Base-by-base conservation (phyloP, 139 green algal species). In the Coccomyxa sp. region DNA sequence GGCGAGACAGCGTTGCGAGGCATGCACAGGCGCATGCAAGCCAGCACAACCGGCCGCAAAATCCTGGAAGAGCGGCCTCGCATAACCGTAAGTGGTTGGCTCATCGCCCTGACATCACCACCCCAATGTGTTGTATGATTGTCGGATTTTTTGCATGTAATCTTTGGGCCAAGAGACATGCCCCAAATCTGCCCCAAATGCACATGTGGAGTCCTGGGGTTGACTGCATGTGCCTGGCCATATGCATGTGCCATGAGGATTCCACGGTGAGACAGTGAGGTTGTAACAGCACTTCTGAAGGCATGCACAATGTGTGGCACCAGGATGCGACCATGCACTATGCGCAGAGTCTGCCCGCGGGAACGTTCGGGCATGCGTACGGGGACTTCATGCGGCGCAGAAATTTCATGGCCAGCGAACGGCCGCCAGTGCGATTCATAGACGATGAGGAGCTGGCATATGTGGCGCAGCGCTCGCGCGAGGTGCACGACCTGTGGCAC, bases 401-500 rank as follows among this genome's bases (percentile, higher is more conserved):
- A 0, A 85, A 89, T 80, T 99, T 99, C 84, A 68, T 81, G 13
- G 93, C 96, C 15, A 90, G 95, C 74, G 96, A 98, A 21, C 87
- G 96, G n/a, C 94, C 95, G 13, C 91, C 93, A 0, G 93, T 96
- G 25, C 82, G 94, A 57, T 98, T 98, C 85, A 86, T 99, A n/a
- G 95, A 98, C 77, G 95, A 98, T 79, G 85, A 88, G 13, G 95
- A 99, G 86, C 87, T 98, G 67, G 96, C 96, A 0, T 99, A 97
- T 78, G 93, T 98, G 10, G 91, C 93, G 12, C 83, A 83, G 27
- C 86, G 96, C 16, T 90, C 88, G n/a, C 87, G 95, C 3, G 91
- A 98, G 84, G 91, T 96, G n/a, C 95, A 98, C 80, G 95, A 98
- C 91, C 95, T 98, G 17, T 99, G 96, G 96, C 96, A 99, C 85